phyloP scores from a whole-genome alignment of 1,284 basidiomycete genomes.

The Microbotryum violaceum region DNA sequence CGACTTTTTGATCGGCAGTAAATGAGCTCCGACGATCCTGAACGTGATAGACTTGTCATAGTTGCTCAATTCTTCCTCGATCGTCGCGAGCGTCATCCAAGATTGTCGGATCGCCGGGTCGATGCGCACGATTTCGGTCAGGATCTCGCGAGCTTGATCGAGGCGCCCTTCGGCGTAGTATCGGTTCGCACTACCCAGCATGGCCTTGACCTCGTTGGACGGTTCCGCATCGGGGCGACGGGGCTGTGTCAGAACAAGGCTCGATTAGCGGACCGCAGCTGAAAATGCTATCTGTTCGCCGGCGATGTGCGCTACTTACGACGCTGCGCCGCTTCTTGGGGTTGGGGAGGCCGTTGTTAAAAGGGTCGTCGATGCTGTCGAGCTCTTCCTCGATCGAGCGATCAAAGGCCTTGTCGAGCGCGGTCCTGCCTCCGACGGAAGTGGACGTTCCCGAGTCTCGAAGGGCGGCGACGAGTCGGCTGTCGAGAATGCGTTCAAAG shows the following conservation, averaged over 20 bases:
- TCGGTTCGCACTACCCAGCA: constrained; percentile 80
- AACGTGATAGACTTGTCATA: constrained; percentile 68
- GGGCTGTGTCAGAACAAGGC: constrained; percentile 2
- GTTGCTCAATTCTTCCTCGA: constrained; percentile 49
- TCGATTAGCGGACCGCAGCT: too few species aligned
- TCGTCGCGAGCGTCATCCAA: constrained; percentile 64
- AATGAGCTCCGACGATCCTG: constrained; percentile 81
- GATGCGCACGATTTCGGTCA: constrained; percentile 86
- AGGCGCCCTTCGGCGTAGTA: constrained; percentile 69
- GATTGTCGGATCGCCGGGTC: constrained; percentile 76
- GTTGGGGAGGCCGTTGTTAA: constrained; percentile 42
- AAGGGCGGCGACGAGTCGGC: constrained; percentile 58
- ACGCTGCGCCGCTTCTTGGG: constrained; percentile 6
- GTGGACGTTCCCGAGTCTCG: constrained; percentile 45
- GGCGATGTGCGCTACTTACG: too few species aligned
- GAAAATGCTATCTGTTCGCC: too few species aligned
- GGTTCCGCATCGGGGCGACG: constrained; percentile 46
- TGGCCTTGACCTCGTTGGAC: constrained; percentile 67
- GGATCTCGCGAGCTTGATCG: constrained; percentile 62
- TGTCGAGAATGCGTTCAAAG: constrained; percentile 32
- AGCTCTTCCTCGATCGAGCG: constrained; percentile 51
- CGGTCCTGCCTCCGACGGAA: constrained; percentile 46
- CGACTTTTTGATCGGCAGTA: constrained; percentile 55
- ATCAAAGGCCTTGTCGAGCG: constrained; percentile 59
- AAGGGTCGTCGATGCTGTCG: constrained; percentile 54